Evolutionary conservation across 257 asterid genomes (phyloP).

Genomic region (Solanum sparsipilum): DNA sequence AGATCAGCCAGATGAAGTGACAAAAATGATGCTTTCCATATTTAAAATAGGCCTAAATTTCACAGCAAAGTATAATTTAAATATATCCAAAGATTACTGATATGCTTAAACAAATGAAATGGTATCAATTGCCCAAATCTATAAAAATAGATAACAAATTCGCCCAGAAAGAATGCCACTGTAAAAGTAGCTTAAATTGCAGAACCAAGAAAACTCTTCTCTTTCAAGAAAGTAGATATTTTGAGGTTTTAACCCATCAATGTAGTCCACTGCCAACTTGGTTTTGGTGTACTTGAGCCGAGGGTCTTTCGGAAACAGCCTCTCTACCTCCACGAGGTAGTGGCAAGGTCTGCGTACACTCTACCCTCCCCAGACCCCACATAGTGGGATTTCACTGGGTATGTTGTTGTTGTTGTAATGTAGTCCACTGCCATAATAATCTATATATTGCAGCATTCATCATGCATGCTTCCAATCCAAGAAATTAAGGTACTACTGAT

Average conservation of each 20-base stretch:
- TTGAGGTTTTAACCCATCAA: background rate
- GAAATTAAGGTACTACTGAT: background rate
- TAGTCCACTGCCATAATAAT: background rate
- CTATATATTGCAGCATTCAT: background rate
- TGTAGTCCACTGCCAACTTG: too few relatives aligned
- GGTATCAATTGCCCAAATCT: background rate
- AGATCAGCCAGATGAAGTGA: constrained; percentile 10
- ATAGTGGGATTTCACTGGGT: too few relatives aligned
- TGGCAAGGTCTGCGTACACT: too few relatives aligned
- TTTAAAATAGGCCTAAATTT: background rate
- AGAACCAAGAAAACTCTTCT: background rate
- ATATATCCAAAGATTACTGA: background rate
- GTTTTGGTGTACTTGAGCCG: too few relatives aligned
- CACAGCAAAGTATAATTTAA: background rate
- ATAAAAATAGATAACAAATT: background rate
- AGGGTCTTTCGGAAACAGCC: too few relatives aligned
- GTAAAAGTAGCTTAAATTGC: background rate
- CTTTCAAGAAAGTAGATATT: background rate
- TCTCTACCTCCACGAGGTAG: too few relatives aligned
- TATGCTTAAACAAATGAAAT: background rate
- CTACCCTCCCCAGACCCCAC: too few relatives aligned
- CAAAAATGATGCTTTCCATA: background rate
- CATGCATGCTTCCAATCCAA: background rate
- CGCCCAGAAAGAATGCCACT: background rate
- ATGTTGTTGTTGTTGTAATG: too few relatives aligned